A percentile compares a stretch with the other conserved stretches of the same genome.
phyloP scores from a whole-genome alignment of 768 basidiomycete species.

The Collybiopsis confluens region DNA sequence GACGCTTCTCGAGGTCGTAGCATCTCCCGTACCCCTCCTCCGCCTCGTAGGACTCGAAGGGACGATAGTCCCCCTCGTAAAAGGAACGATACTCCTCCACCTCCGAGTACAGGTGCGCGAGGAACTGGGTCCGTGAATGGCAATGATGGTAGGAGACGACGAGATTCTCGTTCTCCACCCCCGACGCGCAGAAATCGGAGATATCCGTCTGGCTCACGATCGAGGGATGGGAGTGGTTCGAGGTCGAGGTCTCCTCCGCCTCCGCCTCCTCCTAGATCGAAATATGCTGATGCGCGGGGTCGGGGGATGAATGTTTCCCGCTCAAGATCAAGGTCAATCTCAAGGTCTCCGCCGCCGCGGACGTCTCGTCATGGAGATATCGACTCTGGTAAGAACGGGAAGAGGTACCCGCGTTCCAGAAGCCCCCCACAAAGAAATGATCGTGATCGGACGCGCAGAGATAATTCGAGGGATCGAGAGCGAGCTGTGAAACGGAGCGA shows the following conservation, averaged over 20 bases:
- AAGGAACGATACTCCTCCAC: too few relatives aligned
- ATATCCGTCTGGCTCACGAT: neutral
- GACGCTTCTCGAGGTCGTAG: conserved; percentile 18
- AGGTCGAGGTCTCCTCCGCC: conserved; percentile 6
- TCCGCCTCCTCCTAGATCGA: neutral
- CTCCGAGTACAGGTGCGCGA: too few relatives aligned
- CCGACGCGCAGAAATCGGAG: too few relatives aligned
- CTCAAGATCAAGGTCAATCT: too few relatives aligned
- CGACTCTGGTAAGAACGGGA: neutral
- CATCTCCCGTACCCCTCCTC: conserved; percentile 27
- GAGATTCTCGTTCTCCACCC: conserved; percentile 6
- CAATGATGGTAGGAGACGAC: neutral
- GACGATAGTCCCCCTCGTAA: conserved; percentile 11
- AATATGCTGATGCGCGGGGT: too few relatives aligned
- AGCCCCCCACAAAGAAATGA: neutral
- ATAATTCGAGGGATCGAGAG: neutral
- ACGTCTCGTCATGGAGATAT: too few relatives aligned
- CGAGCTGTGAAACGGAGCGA: too few relatives aligned
- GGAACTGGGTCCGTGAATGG: neutral
- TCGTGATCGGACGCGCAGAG: neutral
- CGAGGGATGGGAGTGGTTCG: too few relatives aligned
- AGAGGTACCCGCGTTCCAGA: neutral
- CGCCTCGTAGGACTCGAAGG: conserved; percentile 7
- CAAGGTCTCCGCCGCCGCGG: too few relatives aligned
- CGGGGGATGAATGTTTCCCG: too few relatives aligned